Conservation (phyloP, 495 filamentous ascomycete species). For the Annulohypoxylon maeteangense region DNA sequence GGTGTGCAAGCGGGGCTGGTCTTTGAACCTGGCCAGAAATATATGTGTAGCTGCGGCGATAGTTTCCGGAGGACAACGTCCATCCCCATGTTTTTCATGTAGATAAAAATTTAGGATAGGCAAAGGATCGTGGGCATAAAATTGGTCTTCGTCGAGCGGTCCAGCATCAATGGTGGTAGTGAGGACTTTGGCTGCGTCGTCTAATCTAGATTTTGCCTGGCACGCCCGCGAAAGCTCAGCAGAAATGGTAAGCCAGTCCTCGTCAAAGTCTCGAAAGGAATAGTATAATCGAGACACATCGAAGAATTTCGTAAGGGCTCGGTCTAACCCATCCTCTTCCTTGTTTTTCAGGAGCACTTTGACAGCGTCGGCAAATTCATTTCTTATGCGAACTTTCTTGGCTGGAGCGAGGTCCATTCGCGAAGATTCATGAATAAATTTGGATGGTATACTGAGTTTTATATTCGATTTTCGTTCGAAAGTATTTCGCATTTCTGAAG, state of each 20-base stretch:
- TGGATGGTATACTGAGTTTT: background rate
- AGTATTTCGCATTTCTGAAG: background rate
- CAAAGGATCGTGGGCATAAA: constrained; percentile 48
- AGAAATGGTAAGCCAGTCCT: constrained; percentile 49
- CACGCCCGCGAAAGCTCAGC: constrained; percentile 53
- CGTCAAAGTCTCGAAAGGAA: constrained; percentile 34
- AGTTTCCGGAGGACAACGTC: background rate
- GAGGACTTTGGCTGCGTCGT: constrained; percentile 50
- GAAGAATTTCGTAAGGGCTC: constrained; percentile 41
- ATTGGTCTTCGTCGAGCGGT: constrained; percentile 49
- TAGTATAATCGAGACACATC: constrained; percentile 27
- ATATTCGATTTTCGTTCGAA: background rate
- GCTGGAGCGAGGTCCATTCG: background rate
- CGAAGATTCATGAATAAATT: background rate
- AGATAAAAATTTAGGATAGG: constrained; percentile 48
- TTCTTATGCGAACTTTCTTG: background rate
- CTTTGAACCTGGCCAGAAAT: constrained; percentile 50
- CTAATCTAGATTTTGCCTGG: constrained; percentile 39
- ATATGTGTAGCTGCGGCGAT: constrained; percentile 47
- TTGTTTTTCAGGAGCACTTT: constrained; percentile 15
- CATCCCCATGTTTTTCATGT: constrained; percentile 18
- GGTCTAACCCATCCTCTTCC: constrained; percentile 31
- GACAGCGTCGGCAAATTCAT: constrained; percentile 12
- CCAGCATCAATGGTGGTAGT: constrained; percentile 40
- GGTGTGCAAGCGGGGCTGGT: constrained; percentile 25